A percentile compares a stretch with the other conserved stretches of the same genome.
Evolutionary conservation across 1,284 basidiomycete species (phyloP).

Genomic region (Ustilago hordei): DNA sequence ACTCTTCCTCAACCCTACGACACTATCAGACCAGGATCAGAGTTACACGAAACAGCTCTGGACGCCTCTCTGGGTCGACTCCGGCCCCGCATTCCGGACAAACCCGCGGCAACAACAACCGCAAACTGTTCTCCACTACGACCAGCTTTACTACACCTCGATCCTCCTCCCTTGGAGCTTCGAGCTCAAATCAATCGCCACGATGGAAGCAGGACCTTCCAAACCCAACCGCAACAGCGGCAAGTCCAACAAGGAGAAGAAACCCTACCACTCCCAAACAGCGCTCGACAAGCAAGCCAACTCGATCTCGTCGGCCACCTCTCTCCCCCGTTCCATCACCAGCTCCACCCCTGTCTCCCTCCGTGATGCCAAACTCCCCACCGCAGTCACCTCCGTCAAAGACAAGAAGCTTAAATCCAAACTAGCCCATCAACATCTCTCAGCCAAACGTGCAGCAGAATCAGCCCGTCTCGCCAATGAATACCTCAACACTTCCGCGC

Average conservation of each 20-base stretch:
- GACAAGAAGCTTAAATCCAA: slow-evolving; percentile 68
- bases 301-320: slow-evolving; percentile 61
- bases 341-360: slow-evolving; percentile 53
- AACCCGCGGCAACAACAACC: too few relatives aligned
- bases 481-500: slow-evolving; percentile 59
- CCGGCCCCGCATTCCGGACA: too few relatives aligned
- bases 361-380: slow-evolving; percentile 58
- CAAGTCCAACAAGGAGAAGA: slow-evolving; percentile 20
- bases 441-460: slow-evolving; percentile 58
- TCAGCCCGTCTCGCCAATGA: slow-evolving; percentile 64
- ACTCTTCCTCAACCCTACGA: background rate
- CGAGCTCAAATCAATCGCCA: background rate
- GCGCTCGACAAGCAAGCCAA: slow-evolving; percentile 58
- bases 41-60: background rate
- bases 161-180: slow-evolving; percentile 4
- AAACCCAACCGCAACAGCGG: slow-evolving; percentile 23
- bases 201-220: slow-evolving; percentile 50
- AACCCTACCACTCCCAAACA: slow-evolving; percentile 49
- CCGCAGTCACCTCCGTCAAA: slow-evolving; percentile 53
- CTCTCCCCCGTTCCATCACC: slow-evolving; percentile 61
- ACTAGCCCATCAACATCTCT: slow-evolving; percentile 59
- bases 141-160: background rate
- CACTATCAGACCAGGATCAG: background rate
- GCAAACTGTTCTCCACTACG: too few relatives aligned
- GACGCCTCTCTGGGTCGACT: background rate